Evolutionary conservation across 345 rosid species (phyloP).

Genomic region (Eucalyptus dawsonii): DNA sequence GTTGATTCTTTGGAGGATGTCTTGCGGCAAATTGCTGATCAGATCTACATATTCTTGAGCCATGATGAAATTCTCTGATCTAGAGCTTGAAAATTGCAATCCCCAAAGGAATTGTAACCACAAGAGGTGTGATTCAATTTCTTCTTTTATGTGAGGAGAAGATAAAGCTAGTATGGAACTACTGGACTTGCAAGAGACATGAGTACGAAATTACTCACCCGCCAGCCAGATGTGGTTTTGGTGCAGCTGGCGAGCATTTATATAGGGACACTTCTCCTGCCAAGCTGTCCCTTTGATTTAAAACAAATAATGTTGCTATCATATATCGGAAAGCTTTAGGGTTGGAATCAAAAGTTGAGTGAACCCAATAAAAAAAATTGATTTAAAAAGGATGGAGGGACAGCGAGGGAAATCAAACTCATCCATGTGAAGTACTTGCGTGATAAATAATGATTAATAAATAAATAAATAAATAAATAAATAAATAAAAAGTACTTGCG

Average conservation of each 20-base stretch:
- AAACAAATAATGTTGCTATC: neutral
- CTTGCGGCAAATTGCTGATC: neutral
- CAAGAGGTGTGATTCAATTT: neutral
- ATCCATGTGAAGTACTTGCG: neutral
- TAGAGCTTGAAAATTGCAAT: neutral
- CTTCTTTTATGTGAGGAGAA: neutral
- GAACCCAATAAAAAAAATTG: too few species aligned
- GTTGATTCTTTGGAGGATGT: neutral
- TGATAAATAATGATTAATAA: too few species aligned
- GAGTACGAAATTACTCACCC: neutral
- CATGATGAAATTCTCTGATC: neutral
- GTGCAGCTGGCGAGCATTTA: neutral
- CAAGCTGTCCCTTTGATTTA: neutral
- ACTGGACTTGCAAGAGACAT: neutral
- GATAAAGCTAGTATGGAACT: neutral
- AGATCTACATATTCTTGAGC: neutral
- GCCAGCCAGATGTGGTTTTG: neutral
- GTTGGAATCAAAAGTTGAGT: neutral
- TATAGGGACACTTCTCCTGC: neutral
- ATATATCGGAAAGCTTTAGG: neutral
- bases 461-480: too few species aligned
- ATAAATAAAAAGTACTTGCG: neutral
- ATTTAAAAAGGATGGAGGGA: neutral
- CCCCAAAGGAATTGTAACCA: neutral
- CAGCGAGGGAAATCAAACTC: neutral